Conservation (phyloP, 208 protist genomes). For the Acanthamoeba castellanii region DNA sequence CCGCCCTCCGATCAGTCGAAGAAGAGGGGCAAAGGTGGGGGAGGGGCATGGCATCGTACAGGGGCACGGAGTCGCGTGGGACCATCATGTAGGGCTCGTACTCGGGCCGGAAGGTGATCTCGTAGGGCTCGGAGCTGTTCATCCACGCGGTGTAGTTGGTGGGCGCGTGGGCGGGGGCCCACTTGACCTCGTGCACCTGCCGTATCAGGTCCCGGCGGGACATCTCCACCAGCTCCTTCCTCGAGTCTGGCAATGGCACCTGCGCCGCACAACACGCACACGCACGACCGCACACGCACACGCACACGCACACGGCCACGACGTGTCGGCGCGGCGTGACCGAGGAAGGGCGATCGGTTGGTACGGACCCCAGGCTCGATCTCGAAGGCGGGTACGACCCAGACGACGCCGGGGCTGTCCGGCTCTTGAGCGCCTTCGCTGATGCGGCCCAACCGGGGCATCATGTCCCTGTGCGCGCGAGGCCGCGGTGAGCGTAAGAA, state of each 20-base stretch:
- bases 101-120: conserved; percentile 7
- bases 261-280: background rate
- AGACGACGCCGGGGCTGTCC: background rate
- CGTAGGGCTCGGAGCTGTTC: background rate
- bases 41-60: background rate
- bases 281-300: background rate
- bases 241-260: background rate
- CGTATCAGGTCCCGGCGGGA: background rate
- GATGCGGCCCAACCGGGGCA: background rate
- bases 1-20: too few species aligned
- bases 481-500: background rate
- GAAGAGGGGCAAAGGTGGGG: background rate
- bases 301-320: too few species aligned
- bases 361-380: background rate
- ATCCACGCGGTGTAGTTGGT: conserved; percentile 33
- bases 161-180: conserved; percentile 16
- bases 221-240: conserved; percentile 19
- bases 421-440: too few species aligned
- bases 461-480: background rate
- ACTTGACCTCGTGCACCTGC: conserved; percentile 51
- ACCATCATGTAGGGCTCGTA: conserved; percentile 62
- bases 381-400: conserved; percentile 47
- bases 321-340: too few species aligned
- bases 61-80: background rate
- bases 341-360: background rate